phyloP scores from a whole-genome alignment of 352 stramenopile species.

The Blastocystis sp. region DNA sequence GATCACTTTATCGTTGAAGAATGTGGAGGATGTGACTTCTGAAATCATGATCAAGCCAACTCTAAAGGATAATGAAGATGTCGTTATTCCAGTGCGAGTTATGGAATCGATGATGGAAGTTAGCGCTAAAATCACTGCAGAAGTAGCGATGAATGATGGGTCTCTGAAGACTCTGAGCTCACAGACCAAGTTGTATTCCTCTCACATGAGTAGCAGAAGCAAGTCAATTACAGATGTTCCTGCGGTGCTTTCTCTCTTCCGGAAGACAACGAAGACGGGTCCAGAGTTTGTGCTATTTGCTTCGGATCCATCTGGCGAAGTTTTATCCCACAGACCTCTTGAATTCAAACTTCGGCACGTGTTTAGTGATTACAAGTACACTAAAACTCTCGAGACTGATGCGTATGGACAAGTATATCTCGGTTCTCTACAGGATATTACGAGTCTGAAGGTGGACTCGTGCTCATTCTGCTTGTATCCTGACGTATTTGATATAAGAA shows the following conservation, averaged over 20 bases:
- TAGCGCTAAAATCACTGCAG: neutral
- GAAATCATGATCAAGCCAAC: neutral
- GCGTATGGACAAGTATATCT: neutral
- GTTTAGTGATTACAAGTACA: neutral
- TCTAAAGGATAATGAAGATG: neutral
- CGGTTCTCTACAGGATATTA: neutral
- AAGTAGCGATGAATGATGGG: neutral
- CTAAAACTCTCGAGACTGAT: neutral
- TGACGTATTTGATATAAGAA: neutral
- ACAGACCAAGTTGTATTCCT: neutral
- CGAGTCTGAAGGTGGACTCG: neutral
- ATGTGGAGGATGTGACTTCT: neutral
- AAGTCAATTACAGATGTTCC: neutral
- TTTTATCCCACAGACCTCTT: neutral
- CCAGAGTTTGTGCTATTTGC: neutral
- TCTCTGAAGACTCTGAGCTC: neutral
- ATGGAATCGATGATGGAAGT: neutral
- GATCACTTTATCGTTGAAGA: neutral
- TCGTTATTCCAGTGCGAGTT: neutral
- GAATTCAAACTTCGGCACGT: neutral
- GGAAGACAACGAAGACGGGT: neutral
- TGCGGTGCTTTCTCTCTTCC: neutral
- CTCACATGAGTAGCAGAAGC: neutral
- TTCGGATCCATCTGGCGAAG: neutral
- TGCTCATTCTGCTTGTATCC: neutral